These are phyloP conservation scores for Pestalotiopsis sp. DNA, from an alignment of 2,329 filamentous ascomycete species.

Conservation along the genomic window DNA sequence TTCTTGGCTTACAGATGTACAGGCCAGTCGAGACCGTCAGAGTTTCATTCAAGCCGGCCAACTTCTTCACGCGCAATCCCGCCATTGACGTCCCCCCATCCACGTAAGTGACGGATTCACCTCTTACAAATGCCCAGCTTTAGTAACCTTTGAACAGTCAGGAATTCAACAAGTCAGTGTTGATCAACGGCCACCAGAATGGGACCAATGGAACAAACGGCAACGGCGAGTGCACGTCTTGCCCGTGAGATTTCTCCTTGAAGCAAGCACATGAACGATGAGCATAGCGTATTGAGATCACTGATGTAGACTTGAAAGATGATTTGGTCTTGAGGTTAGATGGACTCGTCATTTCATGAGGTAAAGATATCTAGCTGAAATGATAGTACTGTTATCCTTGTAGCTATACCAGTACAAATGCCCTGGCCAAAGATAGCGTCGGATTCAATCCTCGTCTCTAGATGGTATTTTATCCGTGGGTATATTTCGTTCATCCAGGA, in stretches of 20 bases:
- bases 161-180: slow-evolving; percentile 10
- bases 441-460: background rate
- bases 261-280: background rate
- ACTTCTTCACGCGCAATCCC: slow-evolving; percentile 13
- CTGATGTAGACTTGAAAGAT: background rate
- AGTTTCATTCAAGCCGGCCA: slow-evolving; percentile 9
- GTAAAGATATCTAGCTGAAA: background rate
- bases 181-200: slow-evolving; percentile 5
- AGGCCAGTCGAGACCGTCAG: slow-evolving; percentile 13
- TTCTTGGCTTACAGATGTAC: background rate
- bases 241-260: background rate
- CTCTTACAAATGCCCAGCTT: background rate
- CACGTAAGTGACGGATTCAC: background rate
- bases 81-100: slow-evolving; percentile 12
- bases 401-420: no score
- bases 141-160: slow-evolving; percentile 1
- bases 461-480: background rate
- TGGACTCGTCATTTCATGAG: background rate
- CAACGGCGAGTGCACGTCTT: background rate
- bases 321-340: background rate
- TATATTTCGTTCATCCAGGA: background rate
- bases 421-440: background rate
- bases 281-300: background rate
- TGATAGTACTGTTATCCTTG: background rate
- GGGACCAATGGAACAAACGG: background rate